phyloP scores from a whole-genome alignment of 805 yeast genomes.

The Saccharomycopsis vini region DNA sequence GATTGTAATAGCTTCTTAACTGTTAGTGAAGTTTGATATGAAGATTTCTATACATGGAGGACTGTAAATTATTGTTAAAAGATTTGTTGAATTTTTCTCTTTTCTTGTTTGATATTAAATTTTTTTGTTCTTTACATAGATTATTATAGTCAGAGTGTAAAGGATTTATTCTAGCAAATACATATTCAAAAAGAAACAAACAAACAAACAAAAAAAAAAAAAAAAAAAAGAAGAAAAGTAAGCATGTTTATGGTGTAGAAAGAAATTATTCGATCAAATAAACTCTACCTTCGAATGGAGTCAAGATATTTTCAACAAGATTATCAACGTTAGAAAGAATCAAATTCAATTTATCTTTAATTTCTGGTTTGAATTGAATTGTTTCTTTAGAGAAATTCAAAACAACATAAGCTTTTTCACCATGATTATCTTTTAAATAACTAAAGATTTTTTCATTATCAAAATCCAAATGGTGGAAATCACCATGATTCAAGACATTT shows the following conservation, averaged over 20 bases:
- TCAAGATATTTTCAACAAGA: conserved; percentile 24
- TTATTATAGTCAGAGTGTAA: too few relatives aligned
- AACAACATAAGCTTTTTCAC: conserved; percentile 30
- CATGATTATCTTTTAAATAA: conserved; percentile 31
- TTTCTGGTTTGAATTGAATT: conserved; percentile 26
- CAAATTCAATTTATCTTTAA: conserved; percentile 25
- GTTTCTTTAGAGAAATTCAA: conserved; percentile 34
- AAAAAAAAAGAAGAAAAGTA: too few relatives aligned
- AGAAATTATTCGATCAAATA: too few relatives aligned
- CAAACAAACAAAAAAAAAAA: too few relatives aligned
- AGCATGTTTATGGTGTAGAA: too few relatives aligned
- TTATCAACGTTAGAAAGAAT: conserved; percentile 28
- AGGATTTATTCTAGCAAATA: too few relatives aligned
- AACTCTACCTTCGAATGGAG: conserved; percentile 39
- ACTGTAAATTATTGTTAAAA: too few relatives aligned
- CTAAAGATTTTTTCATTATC: conserved; percentile 35
- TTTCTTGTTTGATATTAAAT: too few relatives aligned
- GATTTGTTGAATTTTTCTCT: too few relatives aligned
- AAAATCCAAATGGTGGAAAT: conserved; percentile 35
- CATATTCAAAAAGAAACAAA: too few relatives aligned
- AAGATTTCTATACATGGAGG: too few relatives aligned
- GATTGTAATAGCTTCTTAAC: background rate
- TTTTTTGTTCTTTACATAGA: too few relatives aligned
- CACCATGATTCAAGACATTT: conserved; percentile 39
- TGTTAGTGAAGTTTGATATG: background rate